Percentiles rank a stretch among this genome's conserved stretches.
phyloP scores from a whole-genome alignment of 176 grass and related monocot genomes.

The Avena atlantica region DNA sequence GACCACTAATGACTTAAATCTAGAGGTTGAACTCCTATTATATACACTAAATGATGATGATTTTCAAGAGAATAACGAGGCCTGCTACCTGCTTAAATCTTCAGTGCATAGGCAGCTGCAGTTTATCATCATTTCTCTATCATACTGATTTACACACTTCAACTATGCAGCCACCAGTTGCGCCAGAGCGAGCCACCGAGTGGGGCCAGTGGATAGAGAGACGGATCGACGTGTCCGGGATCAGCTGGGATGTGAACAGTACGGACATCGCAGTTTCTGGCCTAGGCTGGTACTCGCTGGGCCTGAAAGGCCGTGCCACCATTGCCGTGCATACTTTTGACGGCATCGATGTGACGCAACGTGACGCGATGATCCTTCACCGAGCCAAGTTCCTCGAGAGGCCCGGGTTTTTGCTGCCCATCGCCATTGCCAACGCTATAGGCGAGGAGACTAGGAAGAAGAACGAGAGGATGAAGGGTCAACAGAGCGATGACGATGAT shows the following conservation, averaged over 20 bases:
- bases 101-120: conserved; percentile 6
- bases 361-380: conserved; percentile 87
- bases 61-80: neutral
- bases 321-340: conserved; percentile 74
- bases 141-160: conserved; percentile 46
- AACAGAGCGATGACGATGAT: conserved; percentile 39
- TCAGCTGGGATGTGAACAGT: conserved; percentile 83
- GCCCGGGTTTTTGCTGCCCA: conserved; percentile 84
- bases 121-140: conserved; percentile 37
- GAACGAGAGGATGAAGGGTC: conserved; percentile 48
- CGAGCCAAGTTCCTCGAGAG: conserved; percentile 74
- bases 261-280: conserved; percentile 78
- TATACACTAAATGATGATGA: neutral
- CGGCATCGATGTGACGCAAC: conserved; percentile 70
- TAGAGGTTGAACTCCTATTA: neutral
- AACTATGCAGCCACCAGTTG: conserved; percentile 69
- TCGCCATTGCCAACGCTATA: conserved; percentile 75
- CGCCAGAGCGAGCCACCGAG: conserved; percentile 56
- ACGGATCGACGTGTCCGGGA: conserved; percentile 63
- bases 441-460: conserved; percentile 77
- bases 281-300: conserved; percentile 84
- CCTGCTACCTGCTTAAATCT: neutral
- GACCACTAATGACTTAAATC: neutral
- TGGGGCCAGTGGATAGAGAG: conserved; percentile 71
- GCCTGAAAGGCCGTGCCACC: conserved; percentile 75